Evolutionary conservation across 108 stramenopile species (phyloP).

Genomic region (Bacterosira constricta): DNA sequence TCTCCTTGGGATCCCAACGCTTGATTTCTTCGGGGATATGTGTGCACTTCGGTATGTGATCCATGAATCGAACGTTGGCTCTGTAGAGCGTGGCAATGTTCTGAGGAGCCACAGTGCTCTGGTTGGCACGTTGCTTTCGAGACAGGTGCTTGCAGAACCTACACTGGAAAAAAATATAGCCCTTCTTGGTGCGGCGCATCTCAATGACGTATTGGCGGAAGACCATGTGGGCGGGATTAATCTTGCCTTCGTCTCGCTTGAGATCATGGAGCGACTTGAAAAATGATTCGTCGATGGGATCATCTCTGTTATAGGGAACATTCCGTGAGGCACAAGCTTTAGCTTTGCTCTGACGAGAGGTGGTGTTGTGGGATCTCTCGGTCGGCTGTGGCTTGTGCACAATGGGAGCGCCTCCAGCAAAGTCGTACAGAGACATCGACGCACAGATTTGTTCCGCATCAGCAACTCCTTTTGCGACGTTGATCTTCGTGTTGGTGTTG

Average conservation of each 20-base stretch:
- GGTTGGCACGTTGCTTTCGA: background rate
- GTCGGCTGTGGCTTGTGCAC: too few species aligned
- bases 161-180: background rate
- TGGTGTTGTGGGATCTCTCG: too few species aligned
- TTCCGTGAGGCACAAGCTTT: too few species aligned
- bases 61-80: background rate
- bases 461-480: too few species aligned
- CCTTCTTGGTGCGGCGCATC: background rate
- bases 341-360: too few species aligned
- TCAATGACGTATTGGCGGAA: background rate
- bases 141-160: conserved; percentile 1
- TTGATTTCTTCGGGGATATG: background rate
- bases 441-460: too few species aligned
- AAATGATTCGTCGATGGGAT: background rate
- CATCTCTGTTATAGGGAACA: too few species aligned
- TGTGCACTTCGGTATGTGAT: background rate
- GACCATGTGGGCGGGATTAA: background rate
- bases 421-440: too few species aligned
- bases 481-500: too few species aligned
- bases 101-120: background rate
- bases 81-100: background rate
- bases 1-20: background rate
- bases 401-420: too few species aligned
- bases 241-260: background rate
- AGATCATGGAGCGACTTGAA: background rate